These are phyloP conservation scores for Pseudogymnoascus sp. DNA, from an alignment of 2,329 filamentous ascomycete species.

Conservation along the genomic window DNA sequence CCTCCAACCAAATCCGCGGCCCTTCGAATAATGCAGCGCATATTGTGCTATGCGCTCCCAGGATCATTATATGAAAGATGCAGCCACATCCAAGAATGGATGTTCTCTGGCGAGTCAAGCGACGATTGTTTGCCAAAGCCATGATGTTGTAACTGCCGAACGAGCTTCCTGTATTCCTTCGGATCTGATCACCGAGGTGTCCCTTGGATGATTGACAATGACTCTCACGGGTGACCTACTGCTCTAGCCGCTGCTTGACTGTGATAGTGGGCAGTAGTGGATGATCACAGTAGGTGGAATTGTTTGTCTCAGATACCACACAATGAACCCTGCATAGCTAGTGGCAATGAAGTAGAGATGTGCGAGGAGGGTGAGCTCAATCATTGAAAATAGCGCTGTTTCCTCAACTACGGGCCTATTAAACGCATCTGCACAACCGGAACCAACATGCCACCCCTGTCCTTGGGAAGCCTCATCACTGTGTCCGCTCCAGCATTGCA, in stretches of 20 bases:
- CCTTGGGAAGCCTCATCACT: not conserved
- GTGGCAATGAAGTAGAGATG: not conserved
- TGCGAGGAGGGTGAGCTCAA: not conserved
- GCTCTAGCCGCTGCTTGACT: constrained; percentile 2
- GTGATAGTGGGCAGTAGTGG: not conserved
- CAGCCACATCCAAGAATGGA: constrained; percentile 3
- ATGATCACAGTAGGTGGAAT: not conserved
- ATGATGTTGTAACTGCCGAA: constrained; percentile 1
- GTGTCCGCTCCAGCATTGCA: not conserved
- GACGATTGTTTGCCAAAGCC: not conserved
- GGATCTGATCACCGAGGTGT: not conserved
- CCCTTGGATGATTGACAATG: not conserved
- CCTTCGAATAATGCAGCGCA: not conserved
- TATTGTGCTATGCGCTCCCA: not conserved
- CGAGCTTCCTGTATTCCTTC: not conserved
- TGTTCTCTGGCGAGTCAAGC: not conserved
- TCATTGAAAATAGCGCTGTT: constrained; percentile 1
- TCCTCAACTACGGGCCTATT: not conserved
- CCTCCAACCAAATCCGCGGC: not conserved
- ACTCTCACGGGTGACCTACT: not conserved
- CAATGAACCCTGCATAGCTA: not conserved
- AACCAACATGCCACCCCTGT: constrained; percentile 3
- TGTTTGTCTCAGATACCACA: constrained; percentile 1
- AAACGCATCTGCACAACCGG: not conserved
- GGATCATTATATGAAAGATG: constrained; percentile 6